Evolutionary conservation across 805 yeast genomes (phyloP), one percentile per base, ranked within the genome.

Genomic region (Myxozyma geophila): DNA sequence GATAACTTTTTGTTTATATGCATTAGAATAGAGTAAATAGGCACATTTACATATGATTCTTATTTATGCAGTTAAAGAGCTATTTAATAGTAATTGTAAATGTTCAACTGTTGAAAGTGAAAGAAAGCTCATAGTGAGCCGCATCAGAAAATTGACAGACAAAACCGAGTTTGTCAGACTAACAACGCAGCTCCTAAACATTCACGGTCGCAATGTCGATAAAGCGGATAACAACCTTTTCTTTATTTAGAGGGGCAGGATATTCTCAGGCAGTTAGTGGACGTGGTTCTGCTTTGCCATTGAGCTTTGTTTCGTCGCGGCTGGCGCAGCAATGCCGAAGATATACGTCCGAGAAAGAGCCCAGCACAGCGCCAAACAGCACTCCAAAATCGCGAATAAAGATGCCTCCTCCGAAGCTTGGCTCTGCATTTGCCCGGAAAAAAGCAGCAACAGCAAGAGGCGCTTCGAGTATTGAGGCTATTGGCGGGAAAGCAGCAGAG

Each of bases 381-480:
- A 21, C 17, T 43, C 19, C 21, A 19, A 43, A 28, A 28, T 28
- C 28, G 28, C 28, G 28, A 5, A 28, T 28, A 28, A 28, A 28
- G 5, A 28, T 28, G 28, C 28, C 28, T 28, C 28, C 33, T 9
- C 47, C 48, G 21, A 53, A 41, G 17, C 40, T 46, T 7, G 33
- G 35, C 13, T 46, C 57, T 12, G 57, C 48, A 28, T 46, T 54
- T 43, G 51, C 8, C 9, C 17, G 43, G 40, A 54, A 41, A 39
- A 21, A 9, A 52, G 55, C 13, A 7, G 40, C 28, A 13, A 12
- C 17, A 39, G 35, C 46, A 3, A n/a, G 13, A 49, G 53, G 21
- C 15, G 50, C 15, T 13, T 15, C 50, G 7, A 10, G 19, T 41
- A 19, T 41, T 12, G 49, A n/a, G 28, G 28, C 28, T 28, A 28